Conservation (phyloP, 2,329 filamentous ascomycete genomes). For the Trichoderma cornu-damae region DNA sequence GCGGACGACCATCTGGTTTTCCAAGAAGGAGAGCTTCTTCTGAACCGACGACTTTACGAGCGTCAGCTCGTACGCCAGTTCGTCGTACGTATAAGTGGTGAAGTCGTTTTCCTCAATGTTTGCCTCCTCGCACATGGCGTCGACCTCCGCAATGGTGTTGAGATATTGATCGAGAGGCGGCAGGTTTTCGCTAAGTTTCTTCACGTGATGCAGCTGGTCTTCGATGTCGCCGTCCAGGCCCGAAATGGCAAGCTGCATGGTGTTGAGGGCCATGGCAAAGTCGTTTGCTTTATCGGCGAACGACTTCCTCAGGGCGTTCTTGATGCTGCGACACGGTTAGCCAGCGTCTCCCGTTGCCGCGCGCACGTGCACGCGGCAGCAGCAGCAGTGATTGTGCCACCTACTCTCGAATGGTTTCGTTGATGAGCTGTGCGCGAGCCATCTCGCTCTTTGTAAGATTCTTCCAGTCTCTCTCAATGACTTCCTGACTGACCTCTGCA, state of each 20-base stretch:
- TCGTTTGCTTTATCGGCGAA: slow-evolving; percentile 99
- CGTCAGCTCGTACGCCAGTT: slow-evolving; percentile 86
- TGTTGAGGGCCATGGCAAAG: slow-evolving; percentile 91
- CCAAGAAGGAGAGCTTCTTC: slow-evolving; percentile 93
- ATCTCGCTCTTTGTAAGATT: slow-evolving; percentile 78
- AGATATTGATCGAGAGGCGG: slow-evolving; percentile 88
- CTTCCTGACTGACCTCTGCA: slow-evolving; percentile 72
- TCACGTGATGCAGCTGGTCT: slow-evolving; percentile 84
- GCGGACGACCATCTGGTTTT: slow-evolving; percentile 96
- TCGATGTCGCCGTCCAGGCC: slow-evolving; percentile 96
- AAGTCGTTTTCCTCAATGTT: slow-evolving; percentile 99
- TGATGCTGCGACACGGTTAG: slow-evolving; percentile 60
- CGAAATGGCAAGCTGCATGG: slow-evolving; percentile 88
- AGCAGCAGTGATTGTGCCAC: slow-evolving; percentile 30
- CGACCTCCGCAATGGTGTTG: slow-evolving; percentile 77
- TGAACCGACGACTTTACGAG: slow-evolving; percentile 87
- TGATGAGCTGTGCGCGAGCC: slow-evolving; percentile 85
- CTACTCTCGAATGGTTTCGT: slow-evolving; percentile 93
- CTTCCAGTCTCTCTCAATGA: slow-evolving; percentile 77
- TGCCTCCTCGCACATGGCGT: slow-evolving; percentile 86
- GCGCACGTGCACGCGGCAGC: no score
- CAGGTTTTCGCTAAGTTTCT: slow-evolving; percentile 77
- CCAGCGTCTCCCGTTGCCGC: not conserved
- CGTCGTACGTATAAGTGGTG: slow-evolving; percentile 98
- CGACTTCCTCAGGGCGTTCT: slow-evolving; percentile 83